These are phyloP conservation scores for Penstemon newberryi DNA, from an alignment of 257 asterid genomes.

Conservation along the genomic window DNA sequence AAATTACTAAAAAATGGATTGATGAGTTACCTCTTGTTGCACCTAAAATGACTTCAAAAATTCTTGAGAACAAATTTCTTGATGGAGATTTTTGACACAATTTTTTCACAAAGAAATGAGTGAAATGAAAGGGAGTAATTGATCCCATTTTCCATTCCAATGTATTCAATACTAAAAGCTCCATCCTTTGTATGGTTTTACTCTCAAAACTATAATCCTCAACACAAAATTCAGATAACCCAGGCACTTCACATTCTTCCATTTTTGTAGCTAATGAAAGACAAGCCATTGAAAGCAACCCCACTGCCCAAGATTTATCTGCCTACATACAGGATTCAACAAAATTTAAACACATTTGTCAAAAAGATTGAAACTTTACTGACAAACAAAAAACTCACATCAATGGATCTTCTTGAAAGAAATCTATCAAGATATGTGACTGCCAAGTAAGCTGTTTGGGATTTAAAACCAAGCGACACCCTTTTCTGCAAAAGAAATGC, in stretches of 20 bases:
- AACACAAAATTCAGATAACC: slow-evolving; percentile 37
- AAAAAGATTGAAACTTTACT: no score
- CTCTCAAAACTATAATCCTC: slow-evolving; percentile 42
- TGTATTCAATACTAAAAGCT: slow-evolving; percentile 46
- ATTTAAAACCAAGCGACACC: slow-evolving; percentile 41
- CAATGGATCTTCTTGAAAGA: slow-evolving; percentile 46
- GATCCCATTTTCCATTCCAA: slow-evolving; percentile 63
- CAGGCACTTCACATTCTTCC: slow-evolving; percentile 51
- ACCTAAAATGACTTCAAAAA: slow-evolving; percentile 31
- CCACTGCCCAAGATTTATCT: no score
- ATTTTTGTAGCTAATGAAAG: slow-evolving; percentile 20
- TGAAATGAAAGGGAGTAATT: slow-evolving; percentile 54
- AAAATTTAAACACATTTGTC: no score
- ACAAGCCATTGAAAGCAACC: no score
- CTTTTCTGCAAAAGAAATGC: slow-evolving; percentile 39
- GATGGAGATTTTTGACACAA: slow-evolving; percentile 25
- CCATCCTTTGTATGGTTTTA: slow-evolving; percentile 52
- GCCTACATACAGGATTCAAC: no score
- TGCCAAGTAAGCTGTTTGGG: slow-evolving; percentile 52
- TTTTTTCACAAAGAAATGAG: slow-evolving; percentile 41
- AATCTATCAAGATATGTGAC: slow-evolving; percentile 54
- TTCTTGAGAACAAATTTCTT: slow-evolving; percentile 27
- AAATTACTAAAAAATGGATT: neutral
- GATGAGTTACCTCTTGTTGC: slow-evolving; percentile 40
- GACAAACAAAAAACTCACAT: slow-evolving; percentile 34